Base-by-base conservation (phyloP, 208 protist genomes). In the Acanthamoeba culbertsoni region DNA sequence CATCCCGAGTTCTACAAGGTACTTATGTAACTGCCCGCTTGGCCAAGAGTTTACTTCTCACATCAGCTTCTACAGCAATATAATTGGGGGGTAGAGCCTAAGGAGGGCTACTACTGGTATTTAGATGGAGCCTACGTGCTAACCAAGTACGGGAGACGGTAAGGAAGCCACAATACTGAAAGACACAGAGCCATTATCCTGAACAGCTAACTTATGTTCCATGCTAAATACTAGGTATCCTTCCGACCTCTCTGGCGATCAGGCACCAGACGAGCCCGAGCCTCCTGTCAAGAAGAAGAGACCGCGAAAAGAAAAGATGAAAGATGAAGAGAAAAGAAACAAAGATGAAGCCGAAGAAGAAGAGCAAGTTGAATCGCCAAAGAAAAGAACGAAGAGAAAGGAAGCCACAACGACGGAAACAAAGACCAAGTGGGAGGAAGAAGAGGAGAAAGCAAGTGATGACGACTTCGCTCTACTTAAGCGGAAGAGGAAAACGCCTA, bases 131-230 rank as follows among this genome's bases (percentile, higher is more conserved):
- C 35, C 45, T 84, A 84, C 73, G 43, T 57, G 42, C 73, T 84
- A n/a, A 84, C 73, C 73, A 84, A 84, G 28, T 84, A 84, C 73
- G 73, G 73, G 43, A 48, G 35, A n/a, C 40, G 73, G 42, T 84
- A 84, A 7, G 28, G 23, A 10, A 79, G 12, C 59, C 8, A 1
- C 8, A 20, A 20, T 28, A 20, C 55, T 2, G 8, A 20, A 0
- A 28, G 10, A 0, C n/a, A 23, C 33, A 7, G 20, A 63, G 10
- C 55, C 1, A 4, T 28, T 63, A 8, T 63, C n/a, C 26, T 43
- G 63, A 33, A 35, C 42, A 35, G 20, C 42, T 20, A 75, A 7
- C 65, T 75, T 18, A 28, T 23, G 26, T 0, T 42, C 14, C 26
- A 45, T 18, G 28, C 14, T 42, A 8, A 18, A 1, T 75, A 0